Percentiles rank a stretch among this genome's conserved stretches.
Evolutionary conservation across 2,329 filamentous ascomycete species (phyloP).

Genomic region (Myrmaecium sp.): DNA sequence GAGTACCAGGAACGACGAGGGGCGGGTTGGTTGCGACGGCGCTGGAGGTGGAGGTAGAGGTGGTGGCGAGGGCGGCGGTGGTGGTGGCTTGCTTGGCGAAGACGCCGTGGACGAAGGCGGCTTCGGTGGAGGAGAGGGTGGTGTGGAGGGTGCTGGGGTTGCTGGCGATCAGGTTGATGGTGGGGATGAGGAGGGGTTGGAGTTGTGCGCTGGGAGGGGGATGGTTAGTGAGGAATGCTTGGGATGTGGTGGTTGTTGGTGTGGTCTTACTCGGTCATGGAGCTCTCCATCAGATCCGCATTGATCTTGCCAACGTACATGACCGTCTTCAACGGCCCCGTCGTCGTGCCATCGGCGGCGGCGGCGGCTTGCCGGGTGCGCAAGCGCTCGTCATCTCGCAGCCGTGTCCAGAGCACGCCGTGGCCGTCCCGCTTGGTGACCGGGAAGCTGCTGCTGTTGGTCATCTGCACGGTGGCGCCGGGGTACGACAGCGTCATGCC

Average conservation of each 20-base stretch:
- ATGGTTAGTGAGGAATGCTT: constrained; percentile 6
- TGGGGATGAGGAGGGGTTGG: constrained; percentile 48
- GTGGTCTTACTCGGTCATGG: constrained; percentile 43
- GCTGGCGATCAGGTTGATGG: constrained; percentile 47
- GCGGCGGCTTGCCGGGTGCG: neutral
- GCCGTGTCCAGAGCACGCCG: constrained; percentile 9
- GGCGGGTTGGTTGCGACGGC: constrained; percentile 26
- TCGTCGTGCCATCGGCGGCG: constrained; percentile 8
- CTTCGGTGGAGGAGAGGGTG: constrained; percentile 52
- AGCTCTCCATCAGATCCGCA: constrained; percentile 32
- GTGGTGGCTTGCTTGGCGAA: constrained; percentile 43
- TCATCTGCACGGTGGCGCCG: constrained; percentile 24
- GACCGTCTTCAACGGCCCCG: constrained; percentile 38
- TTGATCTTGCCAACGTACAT: constrained; percentile 55
- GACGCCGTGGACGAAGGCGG: constrained; percentile 53
- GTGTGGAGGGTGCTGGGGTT: constrained; percentile 37
- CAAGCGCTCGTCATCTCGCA: constrained; percentile 8
- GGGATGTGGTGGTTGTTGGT: neutral
- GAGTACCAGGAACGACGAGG: constrained; percentile 52
- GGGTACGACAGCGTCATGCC: constrained; percentile 25
- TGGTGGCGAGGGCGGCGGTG: constrained; percentile 29
- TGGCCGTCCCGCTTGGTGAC: constrained; percentile 10
- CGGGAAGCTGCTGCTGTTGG: constrained; percentile 13
- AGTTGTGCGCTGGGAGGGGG: constrained; percentile 36
- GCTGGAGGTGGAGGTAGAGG: constrained; percentile 19